Conservation (phyloP, 2,329 filamentous ascomycete species). For the Cytospora piceicola region DNA sequence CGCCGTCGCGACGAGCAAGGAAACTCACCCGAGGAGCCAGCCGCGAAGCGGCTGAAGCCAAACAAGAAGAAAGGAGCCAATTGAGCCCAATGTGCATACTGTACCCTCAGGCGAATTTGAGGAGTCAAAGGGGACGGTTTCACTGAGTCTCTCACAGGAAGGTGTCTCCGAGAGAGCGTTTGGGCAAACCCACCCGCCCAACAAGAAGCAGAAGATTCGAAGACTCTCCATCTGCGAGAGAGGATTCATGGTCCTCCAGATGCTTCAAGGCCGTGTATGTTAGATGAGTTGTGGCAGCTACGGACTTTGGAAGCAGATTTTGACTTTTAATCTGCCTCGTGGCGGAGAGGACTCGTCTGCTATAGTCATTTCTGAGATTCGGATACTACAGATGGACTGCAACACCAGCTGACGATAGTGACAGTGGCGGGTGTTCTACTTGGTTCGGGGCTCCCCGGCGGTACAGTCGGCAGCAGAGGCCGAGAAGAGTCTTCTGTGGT, state of each 20-base stretch:
- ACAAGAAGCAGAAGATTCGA: background rate
- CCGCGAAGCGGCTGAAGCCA: background rate
- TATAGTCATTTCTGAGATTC: background rate
- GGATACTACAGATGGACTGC: background rate
- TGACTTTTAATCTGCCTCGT: background rate
- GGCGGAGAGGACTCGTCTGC: background rate
- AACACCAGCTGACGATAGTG: background rate
- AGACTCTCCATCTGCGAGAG: too few relatives aligned
- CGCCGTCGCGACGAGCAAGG: background rate
- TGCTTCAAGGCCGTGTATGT: too few relatives aligned
- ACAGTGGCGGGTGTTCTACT: background rate
- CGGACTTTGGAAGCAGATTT: too few relatives aligned
- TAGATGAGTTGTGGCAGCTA: too few relatives aligned
- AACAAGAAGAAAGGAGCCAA: background rate
- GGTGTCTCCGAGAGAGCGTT: too few relatives aligned
- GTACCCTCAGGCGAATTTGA: background rate
- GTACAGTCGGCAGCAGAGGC: background rate
- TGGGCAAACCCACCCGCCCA: background rate
- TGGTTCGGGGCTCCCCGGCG: fast-evolving
- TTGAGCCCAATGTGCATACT: background rate
- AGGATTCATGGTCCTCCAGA: too few relatives aligned
- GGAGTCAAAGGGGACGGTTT: background rate
- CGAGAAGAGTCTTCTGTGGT: background rate
- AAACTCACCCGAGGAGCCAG: background rate
- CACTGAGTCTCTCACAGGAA: too few relatives aligned